Evolutionary conservation across 2,329 filamentous ascomycete species (phyloP).

Genomic region (Pseudocercospora vitis): DNA sequence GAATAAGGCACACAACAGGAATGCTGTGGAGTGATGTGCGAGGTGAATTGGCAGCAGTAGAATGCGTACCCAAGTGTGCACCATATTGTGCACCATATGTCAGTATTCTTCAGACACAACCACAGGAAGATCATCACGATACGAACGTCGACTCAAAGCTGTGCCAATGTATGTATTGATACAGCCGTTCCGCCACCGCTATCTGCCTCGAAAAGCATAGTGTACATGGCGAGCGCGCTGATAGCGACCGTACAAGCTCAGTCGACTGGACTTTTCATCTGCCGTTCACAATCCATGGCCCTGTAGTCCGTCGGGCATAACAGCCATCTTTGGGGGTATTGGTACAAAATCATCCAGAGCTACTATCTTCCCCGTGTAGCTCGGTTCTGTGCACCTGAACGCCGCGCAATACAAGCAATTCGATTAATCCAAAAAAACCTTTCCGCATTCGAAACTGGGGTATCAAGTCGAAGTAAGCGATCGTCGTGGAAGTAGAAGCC

Average conservation of each 20-base stretch:
- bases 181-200: slow-evolving; percentile 4
- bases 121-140: too few relatives aligned
- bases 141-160: too few relatives aligned
- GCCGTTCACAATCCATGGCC: slow-evolving; percentile 11
- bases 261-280: slow-evolving; percentile 12
- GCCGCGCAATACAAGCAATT: slow-evolving; percentile 22
- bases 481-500: slow-evolving; percentile 33
- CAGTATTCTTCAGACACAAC: too few relatives aligned
- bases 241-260: slow-evolving; percentile 19
- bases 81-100: too few relatives aligned
- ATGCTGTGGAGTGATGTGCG: too few relatives aligned
- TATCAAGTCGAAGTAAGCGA: slow-evolving; percentile 40
- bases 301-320: background rate
- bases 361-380: slow-evolving; percentile 9
- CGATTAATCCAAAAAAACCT: slow-evolving; percentile 17
- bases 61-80: too few relatives aligned
- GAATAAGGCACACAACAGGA: too few relatives aligned
- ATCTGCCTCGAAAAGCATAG: slow-evolving; percentile 8
- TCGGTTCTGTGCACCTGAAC: slow-evolving; percentile 19
- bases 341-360: slow-evolving; percentile 16
- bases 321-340: slow-evolving; percentile 10
- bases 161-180: too few relatives aligned
- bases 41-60: too few relatives aligned
- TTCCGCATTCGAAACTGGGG: slow-evolving; percentile 26
- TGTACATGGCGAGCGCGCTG: slow-evolving; percentile 25